A percentile compares a stretch with the other conserved stretches of the same genome.
phyloP scores from a whole-genome alignment of 148 eudicot genomes.

The Simmondsia chinensis region DNA sequence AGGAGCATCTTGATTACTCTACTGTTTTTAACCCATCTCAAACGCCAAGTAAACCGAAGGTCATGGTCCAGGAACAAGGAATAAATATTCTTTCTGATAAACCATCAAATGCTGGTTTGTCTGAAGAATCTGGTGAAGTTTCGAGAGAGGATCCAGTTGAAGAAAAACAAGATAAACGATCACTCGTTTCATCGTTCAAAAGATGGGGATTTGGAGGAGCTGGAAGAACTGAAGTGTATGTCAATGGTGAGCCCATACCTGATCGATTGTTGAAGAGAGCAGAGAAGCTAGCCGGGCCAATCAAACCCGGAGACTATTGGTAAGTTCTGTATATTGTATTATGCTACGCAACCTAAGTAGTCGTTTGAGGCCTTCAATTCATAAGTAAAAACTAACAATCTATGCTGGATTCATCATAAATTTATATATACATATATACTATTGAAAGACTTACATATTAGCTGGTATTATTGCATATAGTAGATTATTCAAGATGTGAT shows the following conservation, averaged over 20 bases:
- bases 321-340: slow-evolving; percentile 17
- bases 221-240: slow-evolving; percentile 34
- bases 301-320: slow-evolving; percentile 87
- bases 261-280: slow-evolving; percentile 46
- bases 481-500: no score
- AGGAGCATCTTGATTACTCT: slow-evolving; percentile 28
- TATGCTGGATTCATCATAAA: no score
- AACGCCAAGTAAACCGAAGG: slow-evolving; percentile 15
- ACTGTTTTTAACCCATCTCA: slow-evolving; percentile 9
- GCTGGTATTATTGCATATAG: no score
- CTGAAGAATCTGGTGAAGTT: slow-evolving; percentile 33
- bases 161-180: slow-evolving; percentile 25
- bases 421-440: no score
- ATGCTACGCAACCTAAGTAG: no score
- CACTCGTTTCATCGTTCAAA: slow-evolving; percentile 23
- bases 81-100: slow-evolving; percentile 23
- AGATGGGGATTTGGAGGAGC: slow-evolving; percentile 25
- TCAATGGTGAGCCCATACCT: slow-evolving; percentile 61
- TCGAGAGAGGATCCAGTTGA: slow-evolving; percentile 18
- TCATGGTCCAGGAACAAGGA: slow-evolving; percentile 20
- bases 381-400: no score
- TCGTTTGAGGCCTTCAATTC: no score
- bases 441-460: no score
- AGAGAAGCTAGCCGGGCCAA: slow-evolving; percentile 74
- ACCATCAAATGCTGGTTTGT: slow-evolving; percentile 10